phyloP scores from a whole-genome alignment of 2,329 filamentous ascomycete genomes.

The Ceratocystis eucalypticola region DNA sequence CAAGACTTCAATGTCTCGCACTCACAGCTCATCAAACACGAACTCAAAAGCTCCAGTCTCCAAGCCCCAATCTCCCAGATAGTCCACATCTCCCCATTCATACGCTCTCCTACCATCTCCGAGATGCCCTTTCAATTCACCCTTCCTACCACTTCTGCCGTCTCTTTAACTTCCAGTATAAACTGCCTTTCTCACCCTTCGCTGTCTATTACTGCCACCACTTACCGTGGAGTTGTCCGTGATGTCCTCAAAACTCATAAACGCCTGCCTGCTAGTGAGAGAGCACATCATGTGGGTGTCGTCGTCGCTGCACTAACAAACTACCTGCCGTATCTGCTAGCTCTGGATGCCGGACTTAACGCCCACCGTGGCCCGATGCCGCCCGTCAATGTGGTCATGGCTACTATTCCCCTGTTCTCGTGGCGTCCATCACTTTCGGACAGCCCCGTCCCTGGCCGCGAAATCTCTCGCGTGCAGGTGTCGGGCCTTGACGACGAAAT shows the following conservation, averaged over 20 bases:
- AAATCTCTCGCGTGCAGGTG: conserved; percentile 53
- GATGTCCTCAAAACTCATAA: conserved; percentile 82
- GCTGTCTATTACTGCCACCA: conserved; percentile 67
- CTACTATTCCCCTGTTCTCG: conserved; percentile 46
- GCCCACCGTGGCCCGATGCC: conserved; percentile 24
- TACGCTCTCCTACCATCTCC: background rate
- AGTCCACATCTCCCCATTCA: background rate
- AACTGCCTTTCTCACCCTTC: conserved; percentile 76
- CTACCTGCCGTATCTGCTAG: conserved; percentile 75
- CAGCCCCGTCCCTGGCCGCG: conserved; percentile 48
- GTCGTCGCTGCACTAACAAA: conserved; percentile 56
- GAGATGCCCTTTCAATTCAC: conserved; percentile 81
- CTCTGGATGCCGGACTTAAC: conserved; percentile 59
- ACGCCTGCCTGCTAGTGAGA: conserved; percentile 58
- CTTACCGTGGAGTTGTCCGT: conserved; percentile 68
- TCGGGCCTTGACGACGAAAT: conserved; percentile 71
- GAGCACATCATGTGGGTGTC: conserved; percentile 54
- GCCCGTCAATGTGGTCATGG: conserved; percentile 13
- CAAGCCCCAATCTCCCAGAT: background rate
- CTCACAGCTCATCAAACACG: too few species aligned
- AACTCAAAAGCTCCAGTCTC: background rate
- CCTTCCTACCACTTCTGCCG: conserved; percentile 77
- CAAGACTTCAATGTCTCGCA: background rate
- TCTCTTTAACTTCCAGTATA: conserved; percentile 68
- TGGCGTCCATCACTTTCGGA: conserved; percentile 73